phyloP scores from a whole-genome alignment of 2,329 filamentous ascomycete species.

The Aspergillus proliferans region DNA sequence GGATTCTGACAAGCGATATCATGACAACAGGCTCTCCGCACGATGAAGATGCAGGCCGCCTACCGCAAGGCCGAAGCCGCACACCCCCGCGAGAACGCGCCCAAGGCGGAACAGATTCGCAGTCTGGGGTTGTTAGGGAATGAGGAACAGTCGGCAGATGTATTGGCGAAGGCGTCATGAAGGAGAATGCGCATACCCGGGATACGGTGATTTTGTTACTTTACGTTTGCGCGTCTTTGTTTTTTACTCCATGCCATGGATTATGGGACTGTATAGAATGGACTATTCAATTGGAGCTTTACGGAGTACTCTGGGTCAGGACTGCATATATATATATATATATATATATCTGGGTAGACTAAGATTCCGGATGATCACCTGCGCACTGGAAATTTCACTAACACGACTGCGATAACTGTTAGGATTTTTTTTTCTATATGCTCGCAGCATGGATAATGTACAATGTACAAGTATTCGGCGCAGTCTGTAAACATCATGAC shows the following conservation, averaged over 20 bases:
- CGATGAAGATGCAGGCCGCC: conserved; percentile 70
- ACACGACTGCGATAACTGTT: no score
- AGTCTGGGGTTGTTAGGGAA: conserved; percentile 77
- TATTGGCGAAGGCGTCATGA: conserved; percentile 29
- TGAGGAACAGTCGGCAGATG: conserved; percentile 69
- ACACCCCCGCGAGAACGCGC: conserved; percentile 70
- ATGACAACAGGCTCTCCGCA: conserved; percentile 62
- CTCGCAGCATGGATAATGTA: no score
- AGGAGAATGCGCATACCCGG: conserved; percentile 10
- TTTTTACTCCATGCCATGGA: conserved; percentile 6
- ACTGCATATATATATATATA: no score
- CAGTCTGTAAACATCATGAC: not conserved
- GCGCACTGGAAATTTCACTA: no score
- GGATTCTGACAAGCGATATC: not conserved
- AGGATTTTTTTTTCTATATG: no score
- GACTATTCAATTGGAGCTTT: no score
- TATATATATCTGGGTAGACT: no score
- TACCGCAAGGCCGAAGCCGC: conserved; percentile 74
- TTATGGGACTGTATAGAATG: conserved; percentile 30
- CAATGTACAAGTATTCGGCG: not conserved
- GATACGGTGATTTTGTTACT: conserved; percentile 18
- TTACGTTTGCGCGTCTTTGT: conserved; percentile 19
- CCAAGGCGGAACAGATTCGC: conserved; percentile 78
- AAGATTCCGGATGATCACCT: no score
- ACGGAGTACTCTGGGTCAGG: no score